A percentile compares a stretch with the other conserved stretches of the same genome.
Conservation (phyloP, 495 filamentous ascomycete species). For the Neurospora intermedia region DNA sequence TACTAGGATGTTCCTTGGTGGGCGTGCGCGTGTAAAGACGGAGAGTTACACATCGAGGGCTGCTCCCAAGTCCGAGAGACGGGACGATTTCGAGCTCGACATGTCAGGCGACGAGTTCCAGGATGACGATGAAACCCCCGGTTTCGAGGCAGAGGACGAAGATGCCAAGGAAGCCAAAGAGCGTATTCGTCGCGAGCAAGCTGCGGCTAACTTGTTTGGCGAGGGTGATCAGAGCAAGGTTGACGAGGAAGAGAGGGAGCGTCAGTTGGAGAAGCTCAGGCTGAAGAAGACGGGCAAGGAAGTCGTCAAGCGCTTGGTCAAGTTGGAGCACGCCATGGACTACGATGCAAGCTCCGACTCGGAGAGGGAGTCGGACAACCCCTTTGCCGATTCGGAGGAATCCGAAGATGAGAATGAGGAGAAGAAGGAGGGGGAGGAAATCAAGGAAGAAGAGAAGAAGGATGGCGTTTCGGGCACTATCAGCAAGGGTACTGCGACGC, state of each 20-base stretch:
- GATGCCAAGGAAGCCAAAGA: conserved; percentile 80
- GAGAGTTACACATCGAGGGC: conserved; percentile 42
- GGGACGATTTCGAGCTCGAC: conserved; percentile 49
- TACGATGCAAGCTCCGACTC: conserved; percentile 72
- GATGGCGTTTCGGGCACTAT: conserved; percentile 54
- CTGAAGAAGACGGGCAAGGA: conserved; percentile 60
- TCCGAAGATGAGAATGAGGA: conserved; percentile 28
- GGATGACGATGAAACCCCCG: conserved; percentile 79
- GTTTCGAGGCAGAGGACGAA: conserved; percentile 74
- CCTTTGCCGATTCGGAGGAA: conserved; percentile 40
- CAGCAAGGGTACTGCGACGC: conserved; percentile 64
- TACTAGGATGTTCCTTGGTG: conserved; percentile 34
- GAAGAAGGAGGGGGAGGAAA: conserved; percentile 34
- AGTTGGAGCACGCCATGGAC: conserved; percentile 72
- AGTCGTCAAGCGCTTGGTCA: conserved; percentile 67
- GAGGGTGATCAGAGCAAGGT: conserved; percentile 77
- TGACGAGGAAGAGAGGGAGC: conserved; percentile 63
- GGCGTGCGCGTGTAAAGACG: conserved; percentile 36
- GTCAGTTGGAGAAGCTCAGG: conserved; percentile 56
- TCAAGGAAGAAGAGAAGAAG: conserved; percentile 44
- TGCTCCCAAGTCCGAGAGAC: conserved; percentile 39
- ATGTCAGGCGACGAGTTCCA: conserved; percentile 39
- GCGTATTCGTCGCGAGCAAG: conserved; percentile 76
- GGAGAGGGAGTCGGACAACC: conserved; percentile 46
- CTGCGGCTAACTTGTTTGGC: conserved; percentile 78